These are phyloP conservation scores for Erucastrum elatum DNA, from an alignment of 345 rosid genomes.

Conservation along the genomic window DNA sequence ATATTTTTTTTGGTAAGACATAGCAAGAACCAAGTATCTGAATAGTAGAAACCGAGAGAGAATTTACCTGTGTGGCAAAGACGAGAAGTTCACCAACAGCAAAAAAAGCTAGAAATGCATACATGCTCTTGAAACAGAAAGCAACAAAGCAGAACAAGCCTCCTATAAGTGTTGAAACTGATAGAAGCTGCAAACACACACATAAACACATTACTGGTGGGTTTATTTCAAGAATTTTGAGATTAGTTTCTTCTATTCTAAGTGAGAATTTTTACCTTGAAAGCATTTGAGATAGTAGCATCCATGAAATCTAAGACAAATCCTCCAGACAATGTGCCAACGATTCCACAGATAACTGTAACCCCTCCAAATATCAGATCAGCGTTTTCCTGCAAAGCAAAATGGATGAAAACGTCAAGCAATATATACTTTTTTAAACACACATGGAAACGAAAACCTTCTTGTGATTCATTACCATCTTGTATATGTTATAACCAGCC, in stretches of 20 bases:
- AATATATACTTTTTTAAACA: background rate
- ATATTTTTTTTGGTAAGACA: no score
- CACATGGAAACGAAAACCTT: conserved; percentile 6
- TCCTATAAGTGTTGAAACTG: conserved; percentile 65
- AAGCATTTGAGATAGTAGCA: conserved; percentile 85
- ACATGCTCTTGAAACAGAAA: conserved; percentile 85
- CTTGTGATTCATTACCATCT: conserved; percentile 56
- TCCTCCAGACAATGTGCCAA: conserved; percentile 90
- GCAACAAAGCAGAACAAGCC: conserved; percentile 80
- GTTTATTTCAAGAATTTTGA: background rate
- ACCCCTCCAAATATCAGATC: conserved; percentile 92
- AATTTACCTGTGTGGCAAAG: conserved; percentile 83
- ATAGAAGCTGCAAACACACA: conserved; percentile 68
- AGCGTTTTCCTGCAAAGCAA: conserved; percentile 62
- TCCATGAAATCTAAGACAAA: conserved; percentile 60
- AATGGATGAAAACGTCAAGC: conserved; percentile 3
- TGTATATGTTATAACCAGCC: conserved; percentile 83
- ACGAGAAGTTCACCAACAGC: conserved; percentile 82
- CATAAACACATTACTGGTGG: conserved; percentile 5
- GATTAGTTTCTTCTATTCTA: background rate
- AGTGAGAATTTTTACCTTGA: conserved; percentile 56
- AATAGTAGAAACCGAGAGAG: background rate
- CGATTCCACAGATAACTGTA: conserved; percentile 74
- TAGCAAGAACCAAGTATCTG: conserved; percentile 6
- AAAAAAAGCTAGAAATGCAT: conserved; percentile 74